Evolutionary conservation across 306 rosid species (phyloP), one percentile per base, ranked within the genome.

Genomic region (Urtica urens): DNA sequence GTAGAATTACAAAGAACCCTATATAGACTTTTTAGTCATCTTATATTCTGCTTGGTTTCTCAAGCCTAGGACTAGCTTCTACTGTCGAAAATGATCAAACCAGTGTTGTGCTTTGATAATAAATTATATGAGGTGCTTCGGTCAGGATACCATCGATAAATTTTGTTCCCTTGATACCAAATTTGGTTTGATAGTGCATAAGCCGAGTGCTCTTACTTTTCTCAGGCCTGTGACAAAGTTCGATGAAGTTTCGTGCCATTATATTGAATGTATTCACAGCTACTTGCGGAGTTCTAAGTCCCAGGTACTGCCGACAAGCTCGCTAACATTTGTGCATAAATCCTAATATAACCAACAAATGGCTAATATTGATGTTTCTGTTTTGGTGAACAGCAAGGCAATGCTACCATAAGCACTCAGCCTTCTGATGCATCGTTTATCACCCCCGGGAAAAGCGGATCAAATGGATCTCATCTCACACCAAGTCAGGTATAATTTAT

Each of bases 161-260:
- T n/a, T n/a, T n/a, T n/a, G n/a, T n/a, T n/a, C n/a, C n/a, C n/a
- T n/a, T n/a, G n/a, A n/a, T n/a, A n/a, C n/a, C n/a, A n/a, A n/a
- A n/a, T n/a, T n/a, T n/a, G n/a, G n/a, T n/a, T n/a, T n/a, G n/a
- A n/a, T n/a, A n/a, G n/a, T n/a, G n/a, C n/a, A n/a, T n/a, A n/a
- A n/a, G n/a, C n/a, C n/a, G n/a, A n/a, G n/a, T n/a, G n/a, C n/a
- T 63, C 68, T 20, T 27, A 22, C 58, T 58, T 51, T 42, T 68
- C 40, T 31, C 86, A 92, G 94, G 94, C 87, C 81, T 8, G 75
- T 92, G 52, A 71, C 65, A 47, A 79, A 76, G 68, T 92, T 66
- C 54, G 94, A 92, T 24, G 96, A 92, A 72, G 59, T 92, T 51
- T 38, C 93, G 30, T 82, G 75, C 67, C 99, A 92, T 81, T 92